Evolutionary conservation across 2,329 filamentous ascomycete species (phyloP), one percentile per base, ranked within the genome.

Genomic region (Calonectria crousiana): DNA sequence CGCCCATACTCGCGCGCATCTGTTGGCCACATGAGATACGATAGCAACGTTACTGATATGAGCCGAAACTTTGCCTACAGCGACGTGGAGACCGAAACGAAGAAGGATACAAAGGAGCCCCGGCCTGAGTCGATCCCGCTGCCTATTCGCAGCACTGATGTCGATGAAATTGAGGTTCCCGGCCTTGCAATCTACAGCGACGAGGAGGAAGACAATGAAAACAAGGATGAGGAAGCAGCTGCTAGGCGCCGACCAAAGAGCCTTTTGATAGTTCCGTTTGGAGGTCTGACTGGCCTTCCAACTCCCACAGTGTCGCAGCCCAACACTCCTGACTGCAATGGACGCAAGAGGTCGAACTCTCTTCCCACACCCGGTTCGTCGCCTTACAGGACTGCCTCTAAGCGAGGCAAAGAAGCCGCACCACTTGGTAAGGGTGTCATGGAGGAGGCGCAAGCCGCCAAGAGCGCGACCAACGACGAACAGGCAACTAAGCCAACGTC

Each of bases 91-190:
- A 69, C 47, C 18, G 77, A 78, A 18, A 26, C 30, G 9, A 74
- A 75, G 65, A 77, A 76, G 49, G 49, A 51, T 20, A 53, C n/a
- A 0, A 81, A 85, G 74, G 80, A 82, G 38, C 76, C 80, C 20
- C 81, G 84, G 36, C 85, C 87, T 1, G 78, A 79, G 26, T 78
- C 83, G 51, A 90, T 96, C 75, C 92, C 94, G n/a, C 86, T 97
- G 13, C 94, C 94, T 0, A 86, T 93, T 51, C 88, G 88, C 30
- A 88, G 91, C 44, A 89, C 92, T 62, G 95, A 97, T 81, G 85
- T 96, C 10, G 90, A 93, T 58, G 95, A 97, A 82, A 97, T 97
- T 52, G 94, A 97, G 80, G 90, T 95, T 56, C 94, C 94, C 4
- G 94, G 93, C 0, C 87, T 95, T 6, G 91, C 89, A 1, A 84